Evolutionary conservation across 129 eudicot species (phyloP), one percentile per base, ranked within the genome.

Genomic region (Glebionis coronaria): DNA sequence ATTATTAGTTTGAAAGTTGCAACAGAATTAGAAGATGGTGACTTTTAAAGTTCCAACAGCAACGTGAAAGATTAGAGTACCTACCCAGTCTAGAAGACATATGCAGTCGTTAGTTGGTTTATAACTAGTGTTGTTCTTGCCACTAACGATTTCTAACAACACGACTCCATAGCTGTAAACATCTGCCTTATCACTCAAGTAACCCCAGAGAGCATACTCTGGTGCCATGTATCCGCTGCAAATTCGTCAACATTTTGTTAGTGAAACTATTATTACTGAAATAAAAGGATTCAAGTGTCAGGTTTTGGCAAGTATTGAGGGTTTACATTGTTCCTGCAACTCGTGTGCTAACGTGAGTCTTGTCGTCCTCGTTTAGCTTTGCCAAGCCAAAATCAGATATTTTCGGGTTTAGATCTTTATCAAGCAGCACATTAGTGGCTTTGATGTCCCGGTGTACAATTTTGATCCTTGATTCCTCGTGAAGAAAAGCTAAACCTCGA

Each of bases 151-250:
- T 77, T 90, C 97, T 81, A 90, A 64, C 51, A 79, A 60, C 56
- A 90, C 82, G 4, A 90, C 84, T 59, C 97, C 97, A 12, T 76
- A 90, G 82, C 97, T 90, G 73, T 90, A 90, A 62, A 87, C 95
- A 62, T 90, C 97, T 16, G 85, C 97, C 81, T 90, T 90, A 76
- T 87, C 82, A 12, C 92, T 87, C 65, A 90, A 72, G 69, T 90
- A 74, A 61, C 95, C 97, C 97, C 95, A 87, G 1, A 90, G 69
- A 8, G 97, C 97, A 23, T 90, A 90, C 77, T 90, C 95, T 0
- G 97, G 97, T 69, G 97, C 97, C 97, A 90, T 90, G 61, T 90
- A 90, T 73, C 97, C 97, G 8, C 97, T 90, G 85, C 75, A 81
- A 60, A 75, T 28, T 42, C 40, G 51, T 31, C 23, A 35, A 35